A percentile compares a stretch with the other conserved stretches of the same genome.
Evolutionary conservation across 805 yeast genomes (phyloP).

Genomic region (Ascoidea asiatica): DNA sequence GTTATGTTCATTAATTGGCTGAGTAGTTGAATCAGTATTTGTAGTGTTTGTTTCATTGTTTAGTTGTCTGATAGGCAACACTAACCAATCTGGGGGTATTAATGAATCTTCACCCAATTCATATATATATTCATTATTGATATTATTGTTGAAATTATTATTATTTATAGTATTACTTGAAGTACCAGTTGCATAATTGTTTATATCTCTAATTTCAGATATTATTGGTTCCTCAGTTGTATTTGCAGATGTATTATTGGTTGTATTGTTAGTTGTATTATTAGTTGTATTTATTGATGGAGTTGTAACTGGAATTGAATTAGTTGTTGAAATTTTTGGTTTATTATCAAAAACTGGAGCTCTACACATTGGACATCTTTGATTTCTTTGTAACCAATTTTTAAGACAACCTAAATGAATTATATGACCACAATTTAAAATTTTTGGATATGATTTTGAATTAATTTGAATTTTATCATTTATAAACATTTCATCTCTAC

Average conservation of each 20-base stretch:
- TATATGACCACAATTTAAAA: slow-evolving; percentile 73
- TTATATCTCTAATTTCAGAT: neutral
- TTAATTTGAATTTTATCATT: slow-evolving; percentile 19
- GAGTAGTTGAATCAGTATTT: too few species aligned
- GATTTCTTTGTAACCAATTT: slow-evolving; percentile 87
- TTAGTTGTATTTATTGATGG: neutral
- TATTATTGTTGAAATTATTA: neutral
- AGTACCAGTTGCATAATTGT: neutral
- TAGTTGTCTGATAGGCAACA: neutral
- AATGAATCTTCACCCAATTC: neutral
- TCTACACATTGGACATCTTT: slow-evolving; percentile 88
- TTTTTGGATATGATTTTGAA: slow-evolving; percentile 52
- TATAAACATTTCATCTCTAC: slow-evolving; percentile 77
- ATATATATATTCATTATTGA: neutral
- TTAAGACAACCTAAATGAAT: slow-evolving; percentile 83
- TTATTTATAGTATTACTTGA: neutral
- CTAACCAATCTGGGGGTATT: neutral
- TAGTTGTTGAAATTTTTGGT: too few species aligned
- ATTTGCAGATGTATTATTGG: neutral
- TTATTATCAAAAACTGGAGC: slow-evolving; percentile 39
- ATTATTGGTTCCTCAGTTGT: neutral
- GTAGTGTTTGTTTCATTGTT: neutral
- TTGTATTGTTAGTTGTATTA: neutral
- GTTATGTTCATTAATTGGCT: too few species aligned
- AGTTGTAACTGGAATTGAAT: neutral